Percentiles rank a stretch among this genome's conserved stretches.
phyloP scores from a whole-genome alignment of 208 protist species.

The Trypanosomatidae sp. region DNA sequence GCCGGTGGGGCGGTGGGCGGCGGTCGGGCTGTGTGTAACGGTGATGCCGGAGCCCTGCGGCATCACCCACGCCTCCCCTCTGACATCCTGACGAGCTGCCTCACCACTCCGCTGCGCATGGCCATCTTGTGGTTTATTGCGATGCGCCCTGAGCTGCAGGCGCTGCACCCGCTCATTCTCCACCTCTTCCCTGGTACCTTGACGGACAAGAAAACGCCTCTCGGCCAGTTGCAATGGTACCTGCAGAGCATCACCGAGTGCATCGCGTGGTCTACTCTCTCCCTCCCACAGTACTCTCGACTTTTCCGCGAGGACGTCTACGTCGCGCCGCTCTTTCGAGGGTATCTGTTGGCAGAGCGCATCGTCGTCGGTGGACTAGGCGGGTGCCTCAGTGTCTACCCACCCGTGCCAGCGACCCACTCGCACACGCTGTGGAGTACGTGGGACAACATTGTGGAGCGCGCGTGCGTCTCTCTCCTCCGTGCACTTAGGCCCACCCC shows the following conservation, averaged over 20 bases:
- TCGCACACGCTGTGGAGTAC: constrained; percentile 94
- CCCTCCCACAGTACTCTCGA: constrained; percentile 68
- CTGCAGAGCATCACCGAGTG: constrained; percentile 99
- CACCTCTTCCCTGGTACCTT: constrained; percentile 73
- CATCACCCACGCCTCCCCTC: constrained; percentile 76
- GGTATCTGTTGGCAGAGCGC: constrained; percentile 97
- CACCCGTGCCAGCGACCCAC: constrained; percentile 88
- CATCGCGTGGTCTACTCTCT: constrained; percentile 97
- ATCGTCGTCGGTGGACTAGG: constrained; percentile 92
- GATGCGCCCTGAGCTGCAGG: constrained; percentile 41
- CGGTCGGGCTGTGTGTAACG: constrained; percentile 1
- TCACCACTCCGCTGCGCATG: constrained; percentile 98
- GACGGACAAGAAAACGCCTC: constrained; percentile 92
- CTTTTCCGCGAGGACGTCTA: constrained; percentile 96
- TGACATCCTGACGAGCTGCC: constrained; percentile 99
- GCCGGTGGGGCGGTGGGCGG: background rate
- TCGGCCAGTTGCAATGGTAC: constrained; percentile 99
- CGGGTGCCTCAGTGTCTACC: constrained; percentile 93
- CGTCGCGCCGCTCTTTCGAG: constrained; percentile 97
- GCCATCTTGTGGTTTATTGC: constrained; percentile 95
- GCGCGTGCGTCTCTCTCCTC: constrained; percentile 60
- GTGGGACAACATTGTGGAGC: constrained; percentile 79
- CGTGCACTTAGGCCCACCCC: constrained; percentile 58
- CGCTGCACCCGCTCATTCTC: constrained; percentile 75
- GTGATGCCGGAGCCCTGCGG: constrained; percentile 16